These are phyloP conservation scores for Saccharomyces hybrid DNA, from an alignment of 1,139 yeast genomes.

Conservation along the genomic window DNA sequence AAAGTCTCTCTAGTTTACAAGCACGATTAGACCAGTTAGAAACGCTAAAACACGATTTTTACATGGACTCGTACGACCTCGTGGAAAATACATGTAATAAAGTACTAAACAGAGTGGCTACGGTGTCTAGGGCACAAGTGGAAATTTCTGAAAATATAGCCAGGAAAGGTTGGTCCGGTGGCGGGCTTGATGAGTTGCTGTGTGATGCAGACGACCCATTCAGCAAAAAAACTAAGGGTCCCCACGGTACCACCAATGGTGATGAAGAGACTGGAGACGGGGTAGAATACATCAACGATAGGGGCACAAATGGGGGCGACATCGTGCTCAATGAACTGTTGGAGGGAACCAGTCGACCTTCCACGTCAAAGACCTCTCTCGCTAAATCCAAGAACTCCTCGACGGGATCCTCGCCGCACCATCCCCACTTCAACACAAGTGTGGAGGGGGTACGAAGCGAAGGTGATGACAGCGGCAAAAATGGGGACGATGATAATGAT, in stretches of 20 bases:
- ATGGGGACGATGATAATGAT: background rate
- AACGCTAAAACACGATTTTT: constrained; percentile 64
- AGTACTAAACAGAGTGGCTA: constrained; percentile 50
- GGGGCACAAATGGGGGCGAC: background rate
- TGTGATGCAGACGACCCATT: constrained; percentile 50
- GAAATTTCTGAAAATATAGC: constrained; percentile 79
- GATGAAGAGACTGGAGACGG: constrained; percentile 18
- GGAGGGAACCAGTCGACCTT: background rate
- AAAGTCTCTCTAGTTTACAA: constrained; percentile 59
- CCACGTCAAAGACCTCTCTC: background rate
- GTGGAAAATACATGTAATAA: constrained; percentile 53
- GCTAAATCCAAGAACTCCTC: background rate
- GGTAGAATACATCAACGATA: constrained; percentile 6
- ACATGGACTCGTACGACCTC: constrained; percentile 49
- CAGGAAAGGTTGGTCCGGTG: constrained; percentile 80
- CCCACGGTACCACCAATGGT: background rate
- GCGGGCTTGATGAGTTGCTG: constrained; percentile 66
- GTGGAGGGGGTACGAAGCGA: constrained; percentile 3
- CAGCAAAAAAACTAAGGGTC: constrained; percentile 14
- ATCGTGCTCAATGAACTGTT: background rate
- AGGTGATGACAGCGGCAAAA: constrained; percentile 5
- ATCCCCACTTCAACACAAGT: background rate
- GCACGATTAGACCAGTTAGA: constrained; percentile 74
- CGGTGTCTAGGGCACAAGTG: constrained; percentile 68
- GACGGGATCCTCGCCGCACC: constrained; percentile 1